Percentiles rank a stretch among this genome's conserved stretches.
Conservation (phyloP, 2,329 filamentous ascomycete species). For the Macrophomina phaseolina region DNA sequence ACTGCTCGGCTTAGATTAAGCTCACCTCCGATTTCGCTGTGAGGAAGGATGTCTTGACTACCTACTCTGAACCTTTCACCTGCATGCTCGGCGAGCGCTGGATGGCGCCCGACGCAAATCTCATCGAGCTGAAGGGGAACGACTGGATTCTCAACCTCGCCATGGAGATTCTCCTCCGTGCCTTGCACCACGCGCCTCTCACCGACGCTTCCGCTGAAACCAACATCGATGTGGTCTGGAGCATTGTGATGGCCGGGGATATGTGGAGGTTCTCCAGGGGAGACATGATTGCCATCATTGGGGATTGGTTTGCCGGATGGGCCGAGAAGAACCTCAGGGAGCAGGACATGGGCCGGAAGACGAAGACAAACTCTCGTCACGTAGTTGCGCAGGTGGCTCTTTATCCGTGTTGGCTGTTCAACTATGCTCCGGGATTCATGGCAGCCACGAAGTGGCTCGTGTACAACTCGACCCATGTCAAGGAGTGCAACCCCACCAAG, state of each 20-base stretch:
- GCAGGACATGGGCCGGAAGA: not conserved
- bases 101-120: not conserved
- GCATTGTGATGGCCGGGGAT: not conserved
- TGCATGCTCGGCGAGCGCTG: not conserved
- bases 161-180: not conserved
- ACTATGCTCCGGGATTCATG: conserved; percentile 37
- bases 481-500: conserved; percentile 35
- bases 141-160: not conserved
- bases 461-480: conserved; percentile 39
- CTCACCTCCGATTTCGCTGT: not conserved
- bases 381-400: conserved; percentile 28
- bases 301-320: not conserved
- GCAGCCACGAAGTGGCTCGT: conserved; percentile 39
- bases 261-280: not conserved
- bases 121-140: not conserved
- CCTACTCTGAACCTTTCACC: not conserved
- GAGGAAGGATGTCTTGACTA: not conserved
- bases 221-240: not conserved
- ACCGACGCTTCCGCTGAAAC: not conserved
- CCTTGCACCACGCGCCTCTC: not conserved
- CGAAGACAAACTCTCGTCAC: too few species aligned
- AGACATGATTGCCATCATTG: not conserved
- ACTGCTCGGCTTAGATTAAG: not conserved
- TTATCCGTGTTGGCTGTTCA: conserved; percentile 39
- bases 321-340: not conserved